Conservation (phyloP, 2,329 filamentous ascomycete species). For the Albifimbria verrucaria region DNA sequence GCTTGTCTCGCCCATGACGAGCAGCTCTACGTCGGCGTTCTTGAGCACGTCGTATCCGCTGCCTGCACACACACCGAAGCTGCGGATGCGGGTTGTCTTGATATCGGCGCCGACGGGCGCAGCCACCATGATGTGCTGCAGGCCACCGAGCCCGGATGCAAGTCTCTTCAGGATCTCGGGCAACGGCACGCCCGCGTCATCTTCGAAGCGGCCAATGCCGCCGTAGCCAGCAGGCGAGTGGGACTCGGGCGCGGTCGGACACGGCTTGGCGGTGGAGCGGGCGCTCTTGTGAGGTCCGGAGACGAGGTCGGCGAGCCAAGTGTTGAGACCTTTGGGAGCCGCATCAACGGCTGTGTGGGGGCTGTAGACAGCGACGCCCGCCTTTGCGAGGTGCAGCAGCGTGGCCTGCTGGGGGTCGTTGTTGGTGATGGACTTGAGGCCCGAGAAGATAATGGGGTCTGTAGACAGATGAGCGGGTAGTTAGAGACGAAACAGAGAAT, state of each 20-base stretch:
- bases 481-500: not conserved
- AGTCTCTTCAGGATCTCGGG: conserved; percentile 48
- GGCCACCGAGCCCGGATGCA: conserved; percentile 65
- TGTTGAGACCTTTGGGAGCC: conserved; percentile 78
- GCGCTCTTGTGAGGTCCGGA: conserved; percentile 46
- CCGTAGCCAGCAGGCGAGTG: conserved; percentile 52
- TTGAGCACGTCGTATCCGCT: conserved; percentile 77
- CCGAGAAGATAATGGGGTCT: conserved; percentile 97
- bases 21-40: conserved; percentile 67
- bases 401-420: conserved; percentile 83
- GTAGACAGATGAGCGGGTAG: conserved; percentile 6
- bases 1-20: conserved; percentile 89
- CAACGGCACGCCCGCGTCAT: conserved; percentile 29
- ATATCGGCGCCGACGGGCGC: conserved; percentile 45
- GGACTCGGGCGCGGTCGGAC: conserved; percentile 36
- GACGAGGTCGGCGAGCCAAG: conserved; percentile 90
- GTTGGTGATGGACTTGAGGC: conserved; percentile 83
- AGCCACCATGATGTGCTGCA: conserved; percentile 50
- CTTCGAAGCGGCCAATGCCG: conserved; percentile 41
- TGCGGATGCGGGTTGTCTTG: conserved; percentile 47
- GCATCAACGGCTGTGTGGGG: conserved; percentile 95
- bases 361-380: conserved; percentile 91
- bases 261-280: conserved; percentile 43
- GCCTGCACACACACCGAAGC: conserved; percentile 84
- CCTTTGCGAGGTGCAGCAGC: conserved; percentile 75